Percentiles rank a stretch among this genome's conserved stretches.
Conservation (phyloP, 345 rosid genomes). For the Eucalyptus pumila region DNA sequence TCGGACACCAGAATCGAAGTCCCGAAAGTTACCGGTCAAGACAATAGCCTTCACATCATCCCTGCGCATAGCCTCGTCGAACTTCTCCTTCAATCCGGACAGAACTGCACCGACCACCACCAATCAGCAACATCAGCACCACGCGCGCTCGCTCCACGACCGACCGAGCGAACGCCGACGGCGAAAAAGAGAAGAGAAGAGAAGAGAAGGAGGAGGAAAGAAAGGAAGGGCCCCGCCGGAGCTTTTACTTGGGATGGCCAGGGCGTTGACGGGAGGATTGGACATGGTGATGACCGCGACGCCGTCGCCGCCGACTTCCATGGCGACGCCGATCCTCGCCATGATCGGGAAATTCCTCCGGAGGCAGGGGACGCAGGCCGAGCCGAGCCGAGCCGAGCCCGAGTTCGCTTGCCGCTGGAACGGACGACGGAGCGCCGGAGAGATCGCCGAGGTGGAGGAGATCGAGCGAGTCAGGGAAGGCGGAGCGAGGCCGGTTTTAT, state of each 20-base stretch:
- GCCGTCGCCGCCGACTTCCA: conserved; percentile 84
- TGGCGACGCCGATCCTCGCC: conserved; percentile 41
- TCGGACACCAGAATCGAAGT: neutral
- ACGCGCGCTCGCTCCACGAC: neutral
- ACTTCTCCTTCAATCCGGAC: conserved; percentile 62
- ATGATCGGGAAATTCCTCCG: neutral
- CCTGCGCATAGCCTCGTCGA: conserved; percentile 57
- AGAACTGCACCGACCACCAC: conserved; percentile 29
- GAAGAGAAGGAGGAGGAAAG: neutral
- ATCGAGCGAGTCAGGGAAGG: neutral
- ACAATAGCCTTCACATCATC: conserved; percentile 79
- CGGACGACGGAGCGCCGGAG: neutral
- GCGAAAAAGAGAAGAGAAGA: neutral
- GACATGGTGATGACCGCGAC: conserved; percentile 76
- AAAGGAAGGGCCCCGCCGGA: neutral
- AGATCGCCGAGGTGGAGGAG: neutral
- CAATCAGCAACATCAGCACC: neutral
- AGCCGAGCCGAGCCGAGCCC: neutral
- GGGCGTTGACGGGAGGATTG: conserved; percentile 94
- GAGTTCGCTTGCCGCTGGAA: neutral
- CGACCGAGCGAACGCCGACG: neutral
- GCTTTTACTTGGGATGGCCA: conserved; percentile 52
- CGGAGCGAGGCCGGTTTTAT: neutral
- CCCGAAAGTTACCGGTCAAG: conserved; percentile 38
- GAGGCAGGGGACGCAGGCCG: neutral